Evolutionary conservation across 2,329 filamentous ascomycete species (phyloP), one percentile per base, ranked within the genome.

Genomic region (Pseudogymnoascus sp.): DNA sequence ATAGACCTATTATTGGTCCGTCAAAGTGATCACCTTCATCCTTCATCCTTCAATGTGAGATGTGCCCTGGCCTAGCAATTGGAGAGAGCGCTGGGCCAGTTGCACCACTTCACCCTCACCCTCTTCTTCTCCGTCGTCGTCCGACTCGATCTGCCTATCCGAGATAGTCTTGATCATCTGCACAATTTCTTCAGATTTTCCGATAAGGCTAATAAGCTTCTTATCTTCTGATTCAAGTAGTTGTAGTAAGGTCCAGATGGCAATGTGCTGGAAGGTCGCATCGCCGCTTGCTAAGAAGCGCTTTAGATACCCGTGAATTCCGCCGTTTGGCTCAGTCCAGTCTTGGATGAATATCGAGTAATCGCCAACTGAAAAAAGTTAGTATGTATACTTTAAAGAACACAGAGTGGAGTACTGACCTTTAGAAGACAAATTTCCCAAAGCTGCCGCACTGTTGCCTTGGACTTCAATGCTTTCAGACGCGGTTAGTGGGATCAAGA

Each of bases 181-280:
- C 64, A 97, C 90, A 68, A 99, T 89, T 68, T 96, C 91, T 67
- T 93, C 90, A 1, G 92, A 93, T 72, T 93, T 90, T 70, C 90
- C 87, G 69, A 99, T 97, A 60, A 91, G 86, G 60, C 87, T 87
- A 67, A 97, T 89, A n/a, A 99, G 81, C 63, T 86, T 88, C 77
- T 90, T 87, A 73, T 99, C 93, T 74, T 96, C 93, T 0, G 93
- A 97, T 77, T 99, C 95, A 61, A 99, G 87, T 4, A 99, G 83
- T 74, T 99, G 95, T 3, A 99, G 83, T 59, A 99, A 79, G 1
- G 95, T 99, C 95, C 95, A 99, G 67, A 97, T 96, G 61, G 95
- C 95, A 73, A 99, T 99, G 74, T 99, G 95, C 77, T 99, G 95
- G 81, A 99, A 99, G 0, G 95, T 99, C 0, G 95, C 87, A 73